Conservation (phyloP, 495 filamentous ascomycete genomes). For the Penicillium salamii region DNA sequence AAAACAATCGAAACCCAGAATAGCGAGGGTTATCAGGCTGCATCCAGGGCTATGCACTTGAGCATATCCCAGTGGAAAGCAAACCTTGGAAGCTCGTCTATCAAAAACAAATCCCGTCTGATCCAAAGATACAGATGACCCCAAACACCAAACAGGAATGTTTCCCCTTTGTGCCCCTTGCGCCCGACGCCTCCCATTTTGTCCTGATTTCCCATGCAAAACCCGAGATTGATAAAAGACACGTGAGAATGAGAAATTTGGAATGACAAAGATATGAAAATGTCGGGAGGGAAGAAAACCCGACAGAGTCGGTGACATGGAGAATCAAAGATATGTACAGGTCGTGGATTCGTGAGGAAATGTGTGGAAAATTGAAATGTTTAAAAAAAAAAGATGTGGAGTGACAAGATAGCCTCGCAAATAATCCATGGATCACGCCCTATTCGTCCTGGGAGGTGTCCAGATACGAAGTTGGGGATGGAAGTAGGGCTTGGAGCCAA, state of each 20-base stretch:
- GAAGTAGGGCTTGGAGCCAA: neutral
- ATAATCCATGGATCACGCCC: neutral
- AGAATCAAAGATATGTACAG: neutral
- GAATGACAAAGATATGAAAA: neutral
- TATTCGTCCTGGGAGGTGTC: neutral
- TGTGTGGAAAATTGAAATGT: too few species aligned
- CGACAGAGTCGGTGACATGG: too few species aligned
- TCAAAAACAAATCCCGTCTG: too few species aligned
- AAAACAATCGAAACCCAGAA: too few species aligned
- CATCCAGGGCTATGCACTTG: too few species aligned
- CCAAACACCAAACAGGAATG: neutral
- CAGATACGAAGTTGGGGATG: neutral
- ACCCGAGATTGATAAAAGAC: neutral
- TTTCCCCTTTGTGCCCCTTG: neutral
- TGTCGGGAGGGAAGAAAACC: too few species aligned
- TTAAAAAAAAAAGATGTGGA: too few species aligned
- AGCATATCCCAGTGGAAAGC: too few species aligned
- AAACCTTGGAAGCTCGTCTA: too few species aligned
- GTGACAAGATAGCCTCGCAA: neutral
- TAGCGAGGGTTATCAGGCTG: too few species aligned
- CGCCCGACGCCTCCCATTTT: neutral
- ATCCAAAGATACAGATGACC: too few species aligned
- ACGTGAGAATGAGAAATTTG: neutral
- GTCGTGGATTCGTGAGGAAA: neutral
- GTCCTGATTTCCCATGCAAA: neutral